These are phyloP conservation scores for Malassezia pachydermatis DNA, from an alignment of 1,284 basidiomycete species.

Conservation along the genomic window DNA sequence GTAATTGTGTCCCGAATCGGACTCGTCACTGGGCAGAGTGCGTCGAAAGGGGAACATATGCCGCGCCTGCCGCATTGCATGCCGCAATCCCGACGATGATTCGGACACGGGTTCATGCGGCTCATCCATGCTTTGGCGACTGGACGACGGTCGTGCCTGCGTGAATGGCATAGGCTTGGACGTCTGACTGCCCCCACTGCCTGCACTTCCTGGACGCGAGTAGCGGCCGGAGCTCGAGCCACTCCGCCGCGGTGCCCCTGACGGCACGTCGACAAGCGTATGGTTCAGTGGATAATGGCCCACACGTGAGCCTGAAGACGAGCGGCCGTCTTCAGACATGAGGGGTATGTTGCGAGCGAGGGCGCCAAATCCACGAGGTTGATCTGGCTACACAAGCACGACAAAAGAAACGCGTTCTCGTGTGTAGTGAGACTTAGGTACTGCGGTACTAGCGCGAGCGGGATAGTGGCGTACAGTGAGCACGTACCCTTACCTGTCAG, in stretches of 20 bases:
- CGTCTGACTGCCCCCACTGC: background rate
- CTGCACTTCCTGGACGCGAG: background rate
- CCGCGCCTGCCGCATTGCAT: conserved; percentile 16
- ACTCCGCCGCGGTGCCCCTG: background rate
- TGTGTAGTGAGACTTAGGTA: no score
- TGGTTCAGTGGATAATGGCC: background rate
- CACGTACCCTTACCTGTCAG: no score
- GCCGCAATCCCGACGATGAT: conserved; percentile 2
- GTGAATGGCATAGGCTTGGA: no score
- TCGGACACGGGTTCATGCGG: background rate
- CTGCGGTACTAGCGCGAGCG: no score
- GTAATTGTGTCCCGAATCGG: background rate
- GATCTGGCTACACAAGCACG: background rate
- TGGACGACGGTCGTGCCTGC: background rate
- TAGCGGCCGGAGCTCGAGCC: background rate
- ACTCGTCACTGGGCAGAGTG: no score
- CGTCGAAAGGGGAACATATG: conserved; percentile 13
- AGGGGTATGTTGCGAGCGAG: background rate
- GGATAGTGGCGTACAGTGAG: no score
- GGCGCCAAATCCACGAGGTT: background rate
- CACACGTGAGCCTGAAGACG: background rate
- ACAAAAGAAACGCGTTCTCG: no score
- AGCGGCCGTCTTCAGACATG: background rate
- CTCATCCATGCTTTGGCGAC: conserved; percentile 3
- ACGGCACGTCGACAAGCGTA: background rate